These are phyloP conservation scores for Fagopyrum homotropicum DNA, from an alignment of 148 eudicot species.

Conservation along the genomic window DNA sequence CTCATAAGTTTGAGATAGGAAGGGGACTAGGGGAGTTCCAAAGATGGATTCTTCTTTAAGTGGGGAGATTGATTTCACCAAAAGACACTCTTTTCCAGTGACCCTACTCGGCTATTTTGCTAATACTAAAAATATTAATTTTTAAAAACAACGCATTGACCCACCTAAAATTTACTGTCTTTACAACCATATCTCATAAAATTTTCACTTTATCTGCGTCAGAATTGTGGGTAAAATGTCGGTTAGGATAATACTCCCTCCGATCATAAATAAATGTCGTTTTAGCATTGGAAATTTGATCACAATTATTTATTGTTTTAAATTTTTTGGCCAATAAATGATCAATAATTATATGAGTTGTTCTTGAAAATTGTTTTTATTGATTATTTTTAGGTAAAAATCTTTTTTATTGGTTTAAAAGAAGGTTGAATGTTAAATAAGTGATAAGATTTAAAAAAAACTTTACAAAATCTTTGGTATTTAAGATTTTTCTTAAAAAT, in stretches of 20 bases:
- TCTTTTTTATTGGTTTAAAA: no score
- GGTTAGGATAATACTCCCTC: neutral
- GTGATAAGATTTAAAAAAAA: no score
- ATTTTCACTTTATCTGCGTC: neutral
- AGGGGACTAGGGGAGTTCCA: slow-evolving; percentile 58
- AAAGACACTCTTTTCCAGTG: neutral
- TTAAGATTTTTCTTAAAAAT: neutral
- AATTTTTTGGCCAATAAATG: no score
- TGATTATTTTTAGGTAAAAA: no score
- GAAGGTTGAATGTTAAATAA: no score
- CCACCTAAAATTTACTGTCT: neutral
- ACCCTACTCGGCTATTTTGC: neutral
- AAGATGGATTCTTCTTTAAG: slow-evolving; percentile 7
- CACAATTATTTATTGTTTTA: no score
- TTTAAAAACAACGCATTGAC: neutral
- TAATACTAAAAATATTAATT: neutral
- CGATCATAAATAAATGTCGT: no score
- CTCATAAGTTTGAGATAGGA: neutral
- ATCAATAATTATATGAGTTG: no score
- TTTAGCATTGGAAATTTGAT: no score
- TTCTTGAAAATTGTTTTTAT: no score
- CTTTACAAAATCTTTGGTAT: neutral
- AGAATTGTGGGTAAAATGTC: neutral
- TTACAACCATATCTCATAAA: neutral
- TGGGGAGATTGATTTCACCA: neutral